Evolutionary conservation across 148 eudicot species (phyloP), one percentile per base, ranked within the genome.

Genomic region (Camellia lanceoleosa): DNA sequence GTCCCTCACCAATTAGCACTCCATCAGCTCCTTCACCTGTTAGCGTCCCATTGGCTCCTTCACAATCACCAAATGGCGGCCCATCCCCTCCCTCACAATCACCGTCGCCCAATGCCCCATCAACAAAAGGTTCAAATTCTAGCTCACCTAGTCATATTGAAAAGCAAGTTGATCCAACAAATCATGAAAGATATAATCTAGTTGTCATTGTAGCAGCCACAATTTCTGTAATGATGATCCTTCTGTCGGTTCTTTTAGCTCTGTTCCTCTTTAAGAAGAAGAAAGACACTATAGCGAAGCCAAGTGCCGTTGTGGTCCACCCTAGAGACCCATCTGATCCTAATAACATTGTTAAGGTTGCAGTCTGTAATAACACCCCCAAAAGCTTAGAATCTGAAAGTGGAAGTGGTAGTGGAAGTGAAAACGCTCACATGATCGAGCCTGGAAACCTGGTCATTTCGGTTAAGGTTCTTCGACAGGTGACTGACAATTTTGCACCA

Each of bases 401-500:
- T 19, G 64, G 82, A 74, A 75, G 65, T 54, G 83, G 79, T 47
- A 81, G 66, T 72, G 84, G 83, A 49, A 0, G 73, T 23, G 73
- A 76, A 41, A 83, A 73, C 63, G 73, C 85, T 81, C 87, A 84
- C 47, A 60, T 84, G 4, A 81, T 90, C n/a, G 94, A 92, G 56
- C 79, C 85, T 58, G 92, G 92, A 61, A 90, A 87, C 75, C 55
- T 88, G 78, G 79, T 87, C 23, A 85, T 91, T 64, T 89, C 97
- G 12, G 89, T 87, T 77, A 89, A 93, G 62, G 83, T 87, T 63
- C 92, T 91, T 78, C 87, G 89, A 2, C 85, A 87, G 73, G 92
- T 84, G 30, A 93, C 97, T 8, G 82, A 91, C 58, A 85, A 91
- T 71, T 93, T 93, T 83, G 74, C 89, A 0, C 64, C 81, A 10